Conservation (phyloP, 805 yeast species). For the Starmerella floricola region DNA sequence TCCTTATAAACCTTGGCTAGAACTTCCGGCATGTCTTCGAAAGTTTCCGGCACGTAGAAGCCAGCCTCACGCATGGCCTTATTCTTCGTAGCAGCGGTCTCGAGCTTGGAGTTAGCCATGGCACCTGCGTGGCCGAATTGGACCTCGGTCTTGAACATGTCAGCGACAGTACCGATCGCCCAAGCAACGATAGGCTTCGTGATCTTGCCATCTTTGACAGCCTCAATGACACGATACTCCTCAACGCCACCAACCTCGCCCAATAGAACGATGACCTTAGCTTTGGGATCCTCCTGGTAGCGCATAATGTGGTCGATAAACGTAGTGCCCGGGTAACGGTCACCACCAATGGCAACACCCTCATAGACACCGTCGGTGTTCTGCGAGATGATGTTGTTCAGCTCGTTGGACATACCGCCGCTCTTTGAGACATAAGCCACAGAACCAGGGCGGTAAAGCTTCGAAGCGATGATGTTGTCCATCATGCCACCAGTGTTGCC, state of each 20-base stretch:
- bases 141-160: conserved; percentile 57
- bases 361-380: conserved; percentile 38
- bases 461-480: conserved; percentile 39
- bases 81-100: conserved; percentile 55
- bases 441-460: conserved; percentile 38
- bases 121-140: conserved; percentile 60
- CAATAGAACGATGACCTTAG: conserved; percentile 52
- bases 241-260: conserved; percentile 68
- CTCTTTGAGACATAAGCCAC: conserved; percentile 39
- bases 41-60: conserved; percentile 75
- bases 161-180: conserved; percentile 60
- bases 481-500: conserved; percentile 42
- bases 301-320: conserved; percentile 57
- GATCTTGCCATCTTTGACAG: conserved; percentile 50
- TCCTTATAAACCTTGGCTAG: conserved; percentile 60
- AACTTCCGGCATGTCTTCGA: conserved; percentile 35
- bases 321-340: conserved; percentile 62
- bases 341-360: conserved; percentile 64
- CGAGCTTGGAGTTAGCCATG: conserved; percentile 56
- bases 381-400: conserved; percentile 36
- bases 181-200: conserved; percentile 60
- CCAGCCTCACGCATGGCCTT: conserved; percentile 85
- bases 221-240: conserved; percentile 59
- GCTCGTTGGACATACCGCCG: conserved; percentile 40
- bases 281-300: conserved; percentile 50